Percentiles rank a stretch among this genome's conserved stretches.
These are phyloP conservation scores for Aspergillus bridgeri DNA, from an alignment of 495 filamentous ascomycete species.

Conservation along the genomic window DNA sequence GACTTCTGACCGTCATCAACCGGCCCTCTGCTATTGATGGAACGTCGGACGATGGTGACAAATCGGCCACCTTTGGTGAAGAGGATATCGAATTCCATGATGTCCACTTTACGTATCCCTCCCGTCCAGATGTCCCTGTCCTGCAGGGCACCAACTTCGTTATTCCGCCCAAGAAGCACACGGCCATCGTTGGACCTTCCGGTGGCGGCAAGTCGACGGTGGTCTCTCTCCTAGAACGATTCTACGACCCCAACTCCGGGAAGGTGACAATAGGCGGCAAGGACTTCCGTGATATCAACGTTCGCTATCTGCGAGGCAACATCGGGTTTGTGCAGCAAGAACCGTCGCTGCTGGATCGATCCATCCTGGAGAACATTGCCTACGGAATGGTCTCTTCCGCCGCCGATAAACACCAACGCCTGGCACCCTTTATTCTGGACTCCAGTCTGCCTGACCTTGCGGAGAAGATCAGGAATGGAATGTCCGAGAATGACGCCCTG, in stretches of 20 bases:
- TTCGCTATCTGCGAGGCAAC: constrained; percentile 53
- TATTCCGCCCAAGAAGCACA: constrained; percentile 55
- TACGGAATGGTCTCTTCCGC: constrained; percentile 59
- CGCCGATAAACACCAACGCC: constrained; percentile 28
- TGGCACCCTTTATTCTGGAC: constrained; percentile 30
- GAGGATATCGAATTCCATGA: constrained; percentile 45
- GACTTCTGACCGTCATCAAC: constrained; percentile 48
- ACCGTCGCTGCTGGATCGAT: constrained; percentile 57
- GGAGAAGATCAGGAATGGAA: constrained; percentile 24
- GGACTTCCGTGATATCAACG: constrained; percentile 51
- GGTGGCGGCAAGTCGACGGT: constrained; percentile 69
- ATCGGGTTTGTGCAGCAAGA: constrained; percentile 67
- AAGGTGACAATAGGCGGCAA: constrained; percentile 48
- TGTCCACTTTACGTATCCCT: constrained; percentile 60
- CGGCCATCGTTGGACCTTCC: constrained; percentile 66
- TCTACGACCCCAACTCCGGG: constrained; percentile 43
- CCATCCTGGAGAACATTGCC: constrained; percentile 65
- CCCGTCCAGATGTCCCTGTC: constrained; percentile 55
- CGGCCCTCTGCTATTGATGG: constrained; percentile 50
- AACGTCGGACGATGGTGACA: constrained; percentile 33
- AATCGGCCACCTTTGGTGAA: constrained; percentile 25
- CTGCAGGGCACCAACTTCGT: constrained; percentile 42
- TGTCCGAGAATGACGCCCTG: constrained; percentile 20
- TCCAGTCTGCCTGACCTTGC: constrained; percentile 28
- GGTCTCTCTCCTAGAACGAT: constrained; percentile 51